These are phyloP conservation scores for Komagataella pseudopastoris DNA, from an alignment of 805 yeast species.

Conservation along the genomic window DNA sequence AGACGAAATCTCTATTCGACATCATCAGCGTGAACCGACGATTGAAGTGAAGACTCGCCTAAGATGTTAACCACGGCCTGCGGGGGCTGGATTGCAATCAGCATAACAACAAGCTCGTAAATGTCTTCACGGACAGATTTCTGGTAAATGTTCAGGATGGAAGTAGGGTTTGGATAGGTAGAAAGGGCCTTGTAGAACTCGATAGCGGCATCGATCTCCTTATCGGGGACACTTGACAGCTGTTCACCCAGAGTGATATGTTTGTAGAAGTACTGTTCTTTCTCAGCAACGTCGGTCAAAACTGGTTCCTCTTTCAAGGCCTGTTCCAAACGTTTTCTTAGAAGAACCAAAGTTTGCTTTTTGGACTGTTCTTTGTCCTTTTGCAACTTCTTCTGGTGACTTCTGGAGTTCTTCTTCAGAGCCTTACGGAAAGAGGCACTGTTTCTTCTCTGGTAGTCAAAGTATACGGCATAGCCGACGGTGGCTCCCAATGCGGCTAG, in stretches of 20 bases:
- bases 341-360: conserved; percentile 42
- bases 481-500: conserved; percentile 35
- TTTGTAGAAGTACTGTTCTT: conserved; percentile 68
- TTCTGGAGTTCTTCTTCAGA: conserved; percentile 48
- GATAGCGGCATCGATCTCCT: conserved; percentile 74
- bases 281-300: conserved; percentile 52
- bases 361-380: conserved; percentile 41
- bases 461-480: conserved; percentile 71
- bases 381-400: conserved; percentile 45
- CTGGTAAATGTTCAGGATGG: conserved; percentile 80
- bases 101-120: conserved; percentile 71
- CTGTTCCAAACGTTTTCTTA: conserved; percentile 46
- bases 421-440: conserved; percentile 70
- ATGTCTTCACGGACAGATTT: conserved; percentile 73
- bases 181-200: conserved; percentile 87
- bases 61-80: conserved; percentile 58
- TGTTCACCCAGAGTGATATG: conserved; percentile 83
- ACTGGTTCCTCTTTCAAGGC: conserved; percentile 64
- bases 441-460: conserved; percentile 85
- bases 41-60: conserved; percentile 19
- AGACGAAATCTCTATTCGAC: neutral
- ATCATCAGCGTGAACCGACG: neutral
- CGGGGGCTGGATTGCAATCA: conserved; percentile 89
- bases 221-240: conserved; percentile 49
- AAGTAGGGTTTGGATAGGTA: conserved; percentile 92